Percentiles rank a stretch among this genome's conserved stretches.
Conservation (phyloP, 148 eudicot species). For the Silene uniflora region DNA sequence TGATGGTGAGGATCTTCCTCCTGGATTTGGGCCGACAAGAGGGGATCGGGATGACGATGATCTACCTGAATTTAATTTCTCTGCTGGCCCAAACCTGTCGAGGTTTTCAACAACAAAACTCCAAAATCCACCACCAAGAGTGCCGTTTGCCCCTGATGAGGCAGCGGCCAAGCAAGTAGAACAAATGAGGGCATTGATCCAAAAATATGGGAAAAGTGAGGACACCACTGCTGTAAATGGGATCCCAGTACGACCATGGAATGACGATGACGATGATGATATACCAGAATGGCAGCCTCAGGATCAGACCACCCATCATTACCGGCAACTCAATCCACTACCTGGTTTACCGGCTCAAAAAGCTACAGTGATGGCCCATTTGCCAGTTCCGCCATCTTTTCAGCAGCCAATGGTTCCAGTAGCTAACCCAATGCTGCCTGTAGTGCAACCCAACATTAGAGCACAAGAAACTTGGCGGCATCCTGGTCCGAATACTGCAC, state of each 20-base stretch:
- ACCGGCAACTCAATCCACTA: not conserved
- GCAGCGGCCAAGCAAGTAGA: constrained; percentile 47
- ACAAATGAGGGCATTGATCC: constrained; percentile 61
- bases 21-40: constrained; percentile 70
- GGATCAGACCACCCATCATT: not conserved
- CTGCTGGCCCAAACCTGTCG: constrained; percentile 33
- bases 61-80: constrained; percentile 80
- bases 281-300: constrained; percentile 95
- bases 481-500: constrained; percentile 20
- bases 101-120: not conserved
- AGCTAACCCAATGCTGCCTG: constrained; percentile 16
- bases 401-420: constrained; percentile 20
- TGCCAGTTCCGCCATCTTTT: constrained; percentile 13
- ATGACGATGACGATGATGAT: constrained; percentile 63
- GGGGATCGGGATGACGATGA: constrained; percentile 79
- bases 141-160: constrained; percentile 4
- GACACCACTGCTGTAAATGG: constrained; percentile 4
- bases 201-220: constrained; percentile 71
- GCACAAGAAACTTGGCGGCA: constrained; percentile 35
- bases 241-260: constrained; percentile 45
- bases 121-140: constrained; percentile 12
- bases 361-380: constrained; percentile 1
- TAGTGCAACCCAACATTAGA: constrained; percentile 26
- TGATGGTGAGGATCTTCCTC: constrained; percentile 75
- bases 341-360: constrained; percentile 8